Conservation (phyloP, 805 yeast species). For the Maudiozyma pseudohumilis region DNA sequence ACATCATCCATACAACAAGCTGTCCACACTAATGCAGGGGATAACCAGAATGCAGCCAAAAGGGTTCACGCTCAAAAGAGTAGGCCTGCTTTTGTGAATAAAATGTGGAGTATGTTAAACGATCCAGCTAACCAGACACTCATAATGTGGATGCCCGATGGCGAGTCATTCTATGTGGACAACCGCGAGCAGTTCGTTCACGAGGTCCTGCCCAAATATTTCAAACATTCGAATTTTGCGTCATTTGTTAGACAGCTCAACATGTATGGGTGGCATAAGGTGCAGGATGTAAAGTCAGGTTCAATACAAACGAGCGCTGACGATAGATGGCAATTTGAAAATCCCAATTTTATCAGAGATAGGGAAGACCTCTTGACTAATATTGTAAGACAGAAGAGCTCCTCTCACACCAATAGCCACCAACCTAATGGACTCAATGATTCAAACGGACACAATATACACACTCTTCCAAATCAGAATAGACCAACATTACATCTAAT, state of each 20-base stretch:
- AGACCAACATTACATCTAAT: constrained; percentile 7
- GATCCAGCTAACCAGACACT: constrained; percentile 59
- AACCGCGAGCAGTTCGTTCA: constrained; percentile 79
- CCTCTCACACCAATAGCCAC: not conserved
- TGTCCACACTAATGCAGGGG: too few species aligned
- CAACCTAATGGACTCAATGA: not conserved
- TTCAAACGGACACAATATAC: not conserved
- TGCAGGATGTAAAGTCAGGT: constrained; percentile 82
- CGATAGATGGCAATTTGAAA: constrained; percentile 83
- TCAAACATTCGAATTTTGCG: constrained; percentile 92
- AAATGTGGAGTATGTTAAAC: constrained; percentile 92
- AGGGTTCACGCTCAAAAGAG: constrained; percentile 32
- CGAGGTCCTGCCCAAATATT: constrained; percentile 76
- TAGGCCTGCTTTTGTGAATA: constrained; percentile 85
- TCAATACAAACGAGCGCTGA: constrained; percentile 50
- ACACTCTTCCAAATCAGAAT: not conserved
- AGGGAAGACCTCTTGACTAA: constrained; percentile 78
- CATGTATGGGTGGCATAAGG: constrained; percentile 99
- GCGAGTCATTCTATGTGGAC: constrained; percentile 72
- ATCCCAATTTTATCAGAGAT: constrained; percentile 66
- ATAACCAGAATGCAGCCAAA: constrained; percentile 4
- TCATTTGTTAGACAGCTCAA: constrained; percentile 91
- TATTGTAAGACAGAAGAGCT: constrained; percentile 62
- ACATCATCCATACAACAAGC: not conserved
- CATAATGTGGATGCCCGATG: constrained; percentile 81